Conservation (phyloP, 768 basidiomycete species). For the Kwoniella pini region DNA sequence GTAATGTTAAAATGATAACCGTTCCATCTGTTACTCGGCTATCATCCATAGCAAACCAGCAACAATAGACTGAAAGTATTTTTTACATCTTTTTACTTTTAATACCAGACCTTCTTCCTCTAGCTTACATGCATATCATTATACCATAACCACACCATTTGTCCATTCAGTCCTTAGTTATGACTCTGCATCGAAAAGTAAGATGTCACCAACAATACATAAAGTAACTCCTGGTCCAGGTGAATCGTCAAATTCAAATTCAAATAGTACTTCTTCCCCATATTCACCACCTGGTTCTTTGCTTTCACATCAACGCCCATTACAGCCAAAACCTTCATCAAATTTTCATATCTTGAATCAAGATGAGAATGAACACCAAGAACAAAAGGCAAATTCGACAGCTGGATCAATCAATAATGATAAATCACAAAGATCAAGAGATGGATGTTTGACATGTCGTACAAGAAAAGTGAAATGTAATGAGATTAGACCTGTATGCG, state of each 20-base stretch:
- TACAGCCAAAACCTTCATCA: too few relatives aligned
- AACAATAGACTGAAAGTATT: too few relatives aligned
- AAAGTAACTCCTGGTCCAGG: not conserved
- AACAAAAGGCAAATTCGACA: not conserved
- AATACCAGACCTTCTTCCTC: not conserved
- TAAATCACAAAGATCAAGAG: conserved; percentile 17
- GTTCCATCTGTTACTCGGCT: not conserved
- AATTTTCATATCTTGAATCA: not conserved
- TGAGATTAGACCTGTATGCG: conserved; percentile 19
- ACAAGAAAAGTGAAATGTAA: conserved; percentile 26
- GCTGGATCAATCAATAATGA: not conserved
- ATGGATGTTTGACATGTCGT: conserved; percentile 28
- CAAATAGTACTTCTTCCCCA: not conserved
- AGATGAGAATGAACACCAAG: not conserved
- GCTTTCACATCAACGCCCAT: not conserved
- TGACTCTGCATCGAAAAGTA: not conserved
- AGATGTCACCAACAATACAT: conserved; percentile 5
- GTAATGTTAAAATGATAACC: not conserved
- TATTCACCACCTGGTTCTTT: not conserved
- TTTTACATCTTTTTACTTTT: not conserved
- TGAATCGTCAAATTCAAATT: conserved; percentile 8
- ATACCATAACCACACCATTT: not conserved
- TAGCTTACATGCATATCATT: not conserved
- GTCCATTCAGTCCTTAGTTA: not conserved
- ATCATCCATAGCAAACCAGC: too few relatives aligned